phyloP scores from a whole-genome alignment of 257 asterid genomes.

The Solanum rostratum region DNA sequence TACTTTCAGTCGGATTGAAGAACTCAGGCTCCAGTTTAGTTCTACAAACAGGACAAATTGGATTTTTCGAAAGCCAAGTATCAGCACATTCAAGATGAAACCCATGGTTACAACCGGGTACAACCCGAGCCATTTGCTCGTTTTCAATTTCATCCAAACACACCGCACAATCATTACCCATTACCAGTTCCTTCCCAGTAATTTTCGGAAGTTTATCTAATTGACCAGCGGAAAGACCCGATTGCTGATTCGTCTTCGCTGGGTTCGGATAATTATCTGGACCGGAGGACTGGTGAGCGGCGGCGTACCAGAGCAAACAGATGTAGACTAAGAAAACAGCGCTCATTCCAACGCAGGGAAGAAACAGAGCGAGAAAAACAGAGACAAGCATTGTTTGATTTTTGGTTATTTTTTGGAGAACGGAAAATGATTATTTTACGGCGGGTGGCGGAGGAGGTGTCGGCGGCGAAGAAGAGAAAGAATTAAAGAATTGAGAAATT shows the following conservation, averaged over 20 bases:
- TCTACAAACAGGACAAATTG: conserved; percentile 71
- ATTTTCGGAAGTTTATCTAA: conserved; percentile 42
- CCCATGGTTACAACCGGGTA: conserved; percentile 88
- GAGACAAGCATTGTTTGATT: conserved; percentile 43
- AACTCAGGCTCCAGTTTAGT: conserved; percentile 43
- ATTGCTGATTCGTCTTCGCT: conserved; percentile 16
- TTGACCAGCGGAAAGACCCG: neutral
- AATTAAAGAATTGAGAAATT: conserved; percentile 7
- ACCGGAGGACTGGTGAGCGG: neutral
- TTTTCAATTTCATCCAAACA: conserved; percentile 63
- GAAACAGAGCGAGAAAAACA: conserved; percentile 66
- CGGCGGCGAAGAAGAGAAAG: neutral
- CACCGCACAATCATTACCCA: conserved; percentile 64
- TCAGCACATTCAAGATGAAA: conserved; percentile 73
- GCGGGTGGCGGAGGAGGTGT: conserved; percentile 8
- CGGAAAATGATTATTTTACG: neutral
- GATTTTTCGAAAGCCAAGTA: conserved; percentile 57
- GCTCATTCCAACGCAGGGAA: conserved; percentile 84
- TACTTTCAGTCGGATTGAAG: conserved; percentile 28
- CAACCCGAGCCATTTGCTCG: conserved; percentile 51
- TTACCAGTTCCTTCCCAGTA: conserved; percentile 52
- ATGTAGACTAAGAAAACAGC: conserved; percentile 72
- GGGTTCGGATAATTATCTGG: conserved; percentile 6
- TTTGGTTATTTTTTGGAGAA: neutral
- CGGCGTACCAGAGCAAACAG: conserved; percentile 68